phyloP scores from a whole-genome alignment of 1,284 basidiomycete genomes.

The Psilocybe mexicana region DNA sequence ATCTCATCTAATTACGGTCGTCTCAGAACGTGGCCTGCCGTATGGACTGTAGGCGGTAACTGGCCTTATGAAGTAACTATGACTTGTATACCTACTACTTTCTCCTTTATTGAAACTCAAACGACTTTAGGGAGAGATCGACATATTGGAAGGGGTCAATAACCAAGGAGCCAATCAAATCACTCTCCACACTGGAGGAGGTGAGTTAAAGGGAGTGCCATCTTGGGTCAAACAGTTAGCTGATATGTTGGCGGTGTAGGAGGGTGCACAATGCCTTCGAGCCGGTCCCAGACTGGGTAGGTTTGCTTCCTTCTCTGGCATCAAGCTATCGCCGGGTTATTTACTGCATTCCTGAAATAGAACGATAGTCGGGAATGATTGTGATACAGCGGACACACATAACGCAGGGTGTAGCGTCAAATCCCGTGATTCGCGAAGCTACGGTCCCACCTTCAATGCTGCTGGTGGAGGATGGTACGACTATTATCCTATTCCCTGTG shows the following conservation, averaged over 20 bases:
- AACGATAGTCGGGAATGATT: conserved; percentile 43
- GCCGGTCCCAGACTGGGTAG: conserved; percentile 52
- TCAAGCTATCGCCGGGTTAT: neutral
- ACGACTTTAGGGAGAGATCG: conserved; percentile 54
- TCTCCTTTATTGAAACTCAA: neutral
- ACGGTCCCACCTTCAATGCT: conserved; percentile 60
- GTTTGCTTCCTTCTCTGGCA: conserved; percentile 15
- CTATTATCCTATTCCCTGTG: neutral
- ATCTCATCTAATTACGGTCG: neutral
- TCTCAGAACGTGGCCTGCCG: conserved; percentile 53
- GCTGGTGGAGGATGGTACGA: conserved; percentile 62
- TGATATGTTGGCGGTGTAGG: neutral
- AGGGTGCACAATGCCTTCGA: conserved; percentile 63
- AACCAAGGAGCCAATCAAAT: conserved; percentile 53
- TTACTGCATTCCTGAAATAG: conserved; percentile 26
- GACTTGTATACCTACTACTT: neutral
- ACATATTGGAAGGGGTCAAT: conserved; percentile 73
- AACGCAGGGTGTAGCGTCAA: conserved; percentile 71
- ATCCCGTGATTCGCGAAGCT: conserved; percentile 45
- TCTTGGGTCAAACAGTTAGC: too few species aligned
- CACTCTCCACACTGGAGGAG: conserved; percentile 56
- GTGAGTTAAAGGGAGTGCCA: conserved; percentile 8
- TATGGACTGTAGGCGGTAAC: conserved; percentile 47
- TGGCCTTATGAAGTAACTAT: conserved; percentile 49
- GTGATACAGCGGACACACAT: conserved; percentile 52